phyloP scores from a whole-genome alignment of 1,139 yeast species.

The Saccharomyces hybrid region DNA sequence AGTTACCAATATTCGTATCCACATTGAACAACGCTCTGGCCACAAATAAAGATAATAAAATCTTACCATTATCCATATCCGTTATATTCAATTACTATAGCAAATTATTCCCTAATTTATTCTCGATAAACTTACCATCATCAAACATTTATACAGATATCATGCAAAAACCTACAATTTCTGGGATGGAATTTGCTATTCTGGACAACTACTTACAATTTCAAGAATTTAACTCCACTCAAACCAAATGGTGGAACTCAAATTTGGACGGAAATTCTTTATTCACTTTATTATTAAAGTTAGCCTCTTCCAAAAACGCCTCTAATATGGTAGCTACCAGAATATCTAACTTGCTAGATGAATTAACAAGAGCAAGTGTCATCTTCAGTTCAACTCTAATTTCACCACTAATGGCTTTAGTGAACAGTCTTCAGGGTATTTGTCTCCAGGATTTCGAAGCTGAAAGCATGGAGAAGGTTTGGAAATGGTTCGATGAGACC shows the following conservation, averaged over 20 bases:
- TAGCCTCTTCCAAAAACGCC: conserved; percentile 36
- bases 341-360: conserved; percentile 35
- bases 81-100: conserved; percentile 32
- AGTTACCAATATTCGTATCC: conserved; percentile 37
- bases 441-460: conserved; percentile 9
- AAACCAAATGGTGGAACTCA: conserved; percentile 60
- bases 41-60: conserved; percentile 33
- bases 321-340: conserved; percentile 32
- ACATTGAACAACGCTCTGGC: conserved; percentile 35
- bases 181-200: conserved; percentile 47
- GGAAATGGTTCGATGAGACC: conserved; percentile 66
- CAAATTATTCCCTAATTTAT: conserved; percentile 30
- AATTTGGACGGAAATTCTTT: conserved; percentile 41
- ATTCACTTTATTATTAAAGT: conserved; percentile 51
- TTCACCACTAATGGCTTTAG: conserved; percentile 41
- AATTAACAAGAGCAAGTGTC: conserved; percentile 39
- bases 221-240: conserved; percentile 34
- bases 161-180: conserved; percentile 30
- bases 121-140: conserved; percentile 26
- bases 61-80: conserved; percentile 35
- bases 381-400: conserved; percentile 42
- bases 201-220: conserved; percentile 40
- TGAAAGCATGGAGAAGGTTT: conserved; percentile 33
- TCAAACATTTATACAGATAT: conserved; percentile 33
- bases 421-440: conserved; percentile 35